Conservation (phyloP, 192 early-diverging fungal genomes). For the Jimgerdemannia flammicorona region DNA sequence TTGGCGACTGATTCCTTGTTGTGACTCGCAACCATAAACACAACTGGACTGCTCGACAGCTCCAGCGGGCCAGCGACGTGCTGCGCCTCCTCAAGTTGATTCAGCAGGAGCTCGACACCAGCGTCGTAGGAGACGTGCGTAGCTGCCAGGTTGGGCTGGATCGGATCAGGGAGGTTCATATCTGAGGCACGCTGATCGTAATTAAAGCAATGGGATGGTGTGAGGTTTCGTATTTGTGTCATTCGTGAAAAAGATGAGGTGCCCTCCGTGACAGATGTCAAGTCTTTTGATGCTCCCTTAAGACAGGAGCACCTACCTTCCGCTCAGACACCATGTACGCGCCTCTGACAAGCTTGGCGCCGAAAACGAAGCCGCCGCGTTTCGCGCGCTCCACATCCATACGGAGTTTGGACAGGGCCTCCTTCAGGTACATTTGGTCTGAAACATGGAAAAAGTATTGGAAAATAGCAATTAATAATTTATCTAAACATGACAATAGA, state of each 20-base stretch:
- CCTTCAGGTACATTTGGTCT: conserved; percentile 89
- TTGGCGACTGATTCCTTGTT: conserved; percentile 75
- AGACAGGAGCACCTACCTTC: conserved; percentile 14
- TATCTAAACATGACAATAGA: too few species aligned
- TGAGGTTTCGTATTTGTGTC: neutral
- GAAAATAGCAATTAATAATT: too few species aligned
- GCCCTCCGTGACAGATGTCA: too few species aligned
- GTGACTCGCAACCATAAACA: conserved; percentile 88
- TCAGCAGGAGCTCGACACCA: conserved; percentile 69
- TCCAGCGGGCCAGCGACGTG: conserved; percentile 24
- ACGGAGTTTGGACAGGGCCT: conserved; percentile 55
- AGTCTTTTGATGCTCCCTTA: too few species aligned
- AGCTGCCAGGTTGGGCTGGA: conserved; percentile 70
- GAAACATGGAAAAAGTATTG: neutral
- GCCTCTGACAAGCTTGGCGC: conserved; percentile 68
- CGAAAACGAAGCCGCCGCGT: conserved; percentile 74
- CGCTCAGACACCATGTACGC: conserved; percentile 53
- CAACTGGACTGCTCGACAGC: conserved; percentile 38
- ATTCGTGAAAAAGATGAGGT: too few species aligned
- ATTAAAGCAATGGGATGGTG: neutral
- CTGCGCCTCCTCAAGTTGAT: conserved; percentile 37
- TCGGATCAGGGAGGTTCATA: conserved; percentile 72
- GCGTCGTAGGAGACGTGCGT: conserved; percentile 84
- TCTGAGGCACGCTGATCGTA: conserved; percentile 52
- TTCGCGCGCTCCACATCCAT: conserved; percentile 62